phyloP scores from a whole-genome alignment of 192 early-diverging fungal genomes.

The Borealophlyctis nickersoniae region DNA sequence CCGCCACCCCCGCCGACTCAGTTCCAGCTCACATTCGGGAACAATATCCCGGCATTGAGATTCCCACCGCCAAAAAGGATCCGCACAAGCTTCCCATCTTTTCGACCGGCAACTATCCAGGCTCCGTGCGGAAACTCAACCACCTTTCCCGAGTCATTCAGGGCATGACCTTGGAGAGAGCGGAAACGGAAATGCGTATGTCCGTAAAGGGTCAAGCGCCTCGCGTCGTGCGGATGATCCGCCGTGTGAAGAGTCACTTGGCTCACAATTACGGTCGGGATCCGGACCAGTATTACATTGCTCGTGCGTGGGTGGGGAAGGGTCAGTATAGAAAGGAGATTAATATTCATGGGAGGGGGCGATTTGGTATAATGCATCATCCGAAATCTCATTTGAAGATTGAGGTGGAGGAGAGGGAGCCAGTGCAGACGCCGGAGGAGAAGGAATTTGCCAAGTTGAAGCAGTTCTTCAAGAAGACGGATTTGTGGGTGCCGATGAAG shows the following conservation, averaged over 20 bases:
- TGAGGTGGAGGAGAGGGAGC: conserved; percentile 58
- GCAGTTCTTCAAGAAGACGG: conserved; percentile 30
- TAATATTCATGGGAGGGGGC: conserved; percentile 73
- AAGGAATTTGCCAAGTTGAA: conserved; percentile 38
- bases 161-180: conserved; percentile 37
- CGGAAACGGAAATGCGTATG: conserved; percentile 43
- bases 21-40: neutral
- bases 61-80: neutral
- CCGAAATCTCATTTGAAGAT: conserved; percentile 80
- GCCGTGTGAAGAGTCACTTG: conserved; percentile 24
- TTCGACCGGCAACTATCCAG: conserved; percentile 30
- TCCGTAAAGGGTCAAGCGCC: conserved; percentile 36
- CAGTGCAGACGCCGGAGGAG: conserved; percentile 14
- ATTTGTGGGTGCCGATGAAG: conserved; percentile 32
- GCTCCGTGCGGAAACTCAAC: conserved; percentile 42
- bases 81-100: conserved; percentile 23
- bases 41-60: too few relatives aligned
- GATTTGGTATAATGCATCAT: conserved; percentile 72
- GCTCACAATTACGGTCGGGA: conserved; percentile 30
- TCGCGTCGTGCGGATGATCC: conserved; percentile 30
- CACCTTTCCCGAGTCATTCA: conserved; percentile 42
- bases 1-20: neutral
- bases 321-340: conserved; percentile 71
- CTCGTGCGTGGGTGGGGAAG: conserved; percentile 83
- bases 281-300: conserved; percentile 27